Evolutionary conservation across 208 protist species (phyloP), one percentile per base, ranked within the genome.

Genomic region (Leishmania amazonensis): DNA sequence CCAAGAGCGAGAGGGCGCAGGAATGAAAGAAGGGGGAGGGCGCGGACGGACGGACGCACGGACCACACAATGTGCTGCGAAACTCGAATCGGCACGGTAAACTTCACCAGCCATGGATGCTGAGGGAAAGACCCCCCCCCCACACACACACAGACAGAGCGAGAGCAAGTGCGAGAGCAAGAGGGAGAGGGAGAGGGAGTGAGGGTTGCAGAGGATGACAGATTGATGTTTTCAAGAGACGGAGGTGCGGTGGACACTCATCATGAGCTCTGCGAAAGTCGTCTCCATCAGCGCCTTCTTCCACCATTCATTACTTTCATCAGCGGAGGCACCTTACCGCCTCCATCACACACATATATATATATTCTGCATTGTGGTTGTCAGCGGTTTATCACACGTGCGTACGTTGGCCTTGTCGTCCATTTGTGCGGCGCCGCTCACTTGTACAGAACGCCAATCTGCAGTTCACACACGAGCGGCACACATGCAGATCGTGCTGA

Each of bases 151-250:
- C 47, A 49, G 6, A 49, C 47, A 49, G 47, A 11, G 47, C 47
- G 47, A 49, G 47, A 1, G 47, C 31, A 0, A 35, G 31, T 53
- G 9, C 9, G 49, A 53, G 49, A 28, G 9, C 9, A 1, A 53
- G 49, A 28, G 57, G 57, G 31, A 35, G 57, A 40, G 31, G 31
- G 31, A 73, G 42, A 57, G 42, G 60, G 42, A 47, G 57, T 54
- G 28, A 62, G 19, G 28, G 5, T 31, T 49, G 65, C 24, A 49
- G 60, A 53, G 51, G 76, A 73, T 24, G 72, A 53, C n/a, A 38
- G 57, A 85, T 24, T 75, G 68, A 60, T 58, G 72, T 19, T 19
- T 73, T 7, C 28, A 28, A 74, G 45, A 74, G 45, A 74, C 45
- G 40, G 45, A 17, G 68, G 28, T 74, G 13, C 3, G 45, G 38